Evolutionary conservation across 495 filamentous ascomycete genomes (phyloP).

Genomic region (Aspergillus hancockii): DNA sequence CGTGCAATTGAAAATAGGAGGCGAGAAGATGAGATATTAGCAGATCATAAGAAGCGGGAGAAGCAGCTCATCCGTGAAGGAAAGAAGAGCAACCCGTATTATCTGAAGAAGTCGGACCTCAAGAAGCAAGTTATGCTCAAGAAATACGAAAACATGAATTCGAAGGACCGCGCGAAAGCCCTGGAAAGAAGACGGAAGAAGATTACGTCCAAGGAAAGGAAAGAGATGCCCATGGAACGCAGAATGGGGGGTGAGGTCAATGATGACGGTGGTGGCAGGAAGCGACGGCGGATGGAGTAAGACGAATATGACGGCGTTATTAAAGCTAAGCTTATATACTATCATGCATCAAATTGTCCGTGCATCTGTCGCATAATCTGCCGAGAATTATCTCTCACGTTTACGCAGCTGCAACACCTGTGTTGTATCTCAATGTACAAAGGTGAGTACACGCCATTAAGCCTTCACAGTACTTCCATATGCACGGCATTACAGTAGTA

Average conservation of each 20-base stretch:
- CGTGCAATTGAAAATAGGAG: conserved; percentile 68
- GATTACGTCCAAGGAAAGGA: conserved; percentile 75
- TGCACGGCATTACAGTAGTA: not conserved
- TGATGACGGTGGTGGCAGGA: conserved; percentile 25
- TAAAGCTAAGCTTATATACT: not conserved
- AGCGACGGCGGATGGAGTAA: conserved; percentile 37
- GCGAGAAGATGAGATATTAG: conserved; percentile 61
- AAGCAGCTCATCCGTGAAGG: conserved; percentile 80
- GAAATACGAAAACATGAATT: conserved; percentile 76
- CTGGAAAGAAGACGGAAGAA: conserved; percentile 87
- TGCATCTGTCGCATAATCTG: not conserved
- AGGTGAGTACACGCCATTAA: conserved; percentile 2
- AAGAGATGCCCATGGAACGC: conserved; percentile 69
- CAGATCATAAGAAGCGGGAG: conserved; percentile 77
- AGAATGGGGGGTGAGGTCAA: conserved; percentile 40
- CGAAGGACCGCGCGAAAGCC: conserved; percentile 73
- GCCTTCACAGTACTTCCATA: not conserved
- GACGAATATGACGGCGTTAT: not conserved
- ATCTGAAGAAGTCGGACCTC: conserved; percentile 84
- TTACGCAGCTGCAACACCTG: not conserved
- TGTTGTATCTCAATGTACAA: not conserved
- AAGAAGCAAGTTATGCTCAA: conserved; percentile 81
- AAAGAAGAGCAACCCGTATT: conserved; percentile 90
- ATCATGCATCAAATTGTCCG: not conserved
- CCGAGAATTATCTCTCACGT: not conserved